Conservation (phyloP, 495 filamentous ascomycete species). For the Lophiostoma macrostomum region DNA sequence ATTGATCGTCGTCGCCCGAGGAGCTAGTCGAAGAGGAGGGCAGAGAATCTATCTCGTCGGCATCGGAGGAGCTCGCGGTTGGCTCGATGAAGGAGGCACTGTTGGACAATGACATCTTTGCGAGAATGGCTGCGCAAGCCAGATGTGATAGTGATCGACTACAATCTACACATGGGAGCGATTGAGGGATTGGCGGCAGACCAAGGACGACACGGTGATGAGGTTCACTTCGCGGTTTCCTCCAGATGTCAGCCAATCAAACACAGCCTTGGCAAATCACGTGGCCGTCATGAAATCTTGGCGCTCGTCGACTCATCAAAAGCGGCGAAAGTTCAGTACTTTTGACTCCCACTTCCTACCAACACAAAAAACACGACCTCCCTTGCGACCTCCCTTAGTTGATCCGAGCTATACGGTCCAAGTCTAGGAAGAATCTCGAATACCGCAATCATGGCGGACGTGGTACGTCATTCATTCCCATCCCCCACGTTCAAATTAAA, state of each 20-base stretch:
- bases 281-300: slow-evolving; percentile 21
- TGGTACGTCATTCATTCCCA: slow-evolving; percentile 48
- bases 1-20: slow-evolving; percentile 44
- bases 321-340: not conserved
- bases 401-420: too few relatives aligned
- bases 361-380: not conserved
- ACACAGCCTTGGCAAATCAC: not conserved
- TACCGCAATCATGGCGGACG: slow-evolving; percentile 48
- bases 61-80: slow-evolving; percentile 40
- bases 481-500: slow-evolving; percentile 6
- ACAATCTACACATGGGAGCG: slow-evolving; percentile 3
- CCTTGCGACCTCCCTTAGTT: not conserved
- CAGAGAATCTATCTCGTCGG: slow-evolving; percentile 73
- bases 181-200: not conserved
- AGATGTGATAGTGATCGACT: not conserved
- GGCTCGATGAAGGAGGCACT: slow-evolving; percentile 32
- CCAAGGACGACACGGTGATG: slow-evolving; percentile 2
- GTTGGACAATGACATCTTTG: slow-evolving; percentile 26
- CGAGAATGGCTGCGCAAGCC: not conserved
- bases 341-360: not conserved
- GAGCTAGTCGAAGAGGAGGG: slow-evolving; percentile 68
- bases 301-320: not conserved
- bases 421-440: too few relatives aligned
- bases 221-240: not conserved
- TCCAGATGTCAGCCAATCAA: not conserved